phyloP scores from a whole-genome alignment of 441 rosid species.

The Jatropha podagrica region DNA sequence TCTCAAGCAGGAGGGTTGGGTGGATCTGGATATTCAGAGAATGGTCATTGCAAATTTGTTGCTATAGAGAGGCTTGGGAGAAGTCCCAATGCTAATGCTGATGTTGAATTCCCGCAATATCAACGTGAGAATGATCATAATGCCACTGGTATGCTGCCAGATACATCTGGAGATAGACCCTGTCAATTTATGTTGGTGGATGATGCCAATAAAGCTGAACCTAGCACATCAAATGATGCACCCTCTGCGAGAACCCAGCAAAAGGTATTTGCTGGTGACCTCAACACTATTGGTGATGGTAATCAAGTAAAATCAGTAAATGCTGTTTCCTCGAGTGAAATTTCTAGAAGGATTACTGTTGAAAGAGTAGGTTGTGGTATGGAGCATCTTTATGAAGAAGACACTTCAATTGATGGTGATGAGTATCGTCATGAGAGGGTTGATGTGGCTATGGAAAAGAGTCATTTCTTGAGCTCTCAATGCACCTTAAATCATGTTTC shows the following conservation, averaged over 20 bases:
- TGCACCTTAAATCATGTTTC: slow-evolving; percentile 26
- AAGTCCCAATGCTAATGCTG: slow-evolving; percentile 18
- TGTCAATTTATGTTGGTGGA: slow-evolving; percentile 11
- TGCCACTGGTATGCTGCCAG: slow-evolving; percentile 16
- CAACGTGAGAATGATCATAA: slow-evolving; percentile 15
- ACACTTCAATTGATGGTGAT: slow-evolving; percentile 32
- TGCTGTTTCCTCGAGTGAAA: slow-evolving; percentile 15
- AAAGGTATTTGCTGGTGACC: slow-evolving; percentile 16
- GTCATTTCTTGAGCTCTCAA: slow-evolving; percentile 39
- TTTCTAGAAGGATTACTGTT: slow-evolving; percentile 8
- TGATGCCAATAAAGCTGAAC: slow-evolving; percentile 20
- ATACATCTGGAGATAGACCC: slow-evolving; percentile 10
- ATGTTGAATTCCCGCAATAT: slow-evolving; percentile 17
- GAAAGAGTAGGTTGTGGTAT: slow-evolving; percentile 14
- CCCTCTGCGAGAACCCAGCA: slow-evolving; percentile 4
- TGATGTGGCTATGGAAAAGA: slow-evolving; percentile 37
- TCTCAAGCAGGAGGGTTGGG: slow-evolving; percentile 21
- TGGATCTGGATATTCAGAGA: slow-evolving; percentile 20
- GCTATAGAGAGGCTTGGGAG: slow-evolving; percentile 14
- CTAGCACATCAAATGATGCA: slow-evolving; percentile 9
- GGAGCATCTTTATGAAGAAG: slow-evolving; percentile 28
- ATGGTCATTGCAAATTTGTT: slow-evolving; percentile 17
- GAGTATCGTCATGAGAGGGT: slow-evolving; percentile 24
- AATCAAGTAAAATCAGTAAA: neutral
- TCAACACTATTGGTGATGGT: neutral